Evolutionary conservation across 495 filamentous ascomycete genomes (phyloP), one percentile per base, ranked within the genome.

Genomic region (Aspergillus kassunensis): DNA sequence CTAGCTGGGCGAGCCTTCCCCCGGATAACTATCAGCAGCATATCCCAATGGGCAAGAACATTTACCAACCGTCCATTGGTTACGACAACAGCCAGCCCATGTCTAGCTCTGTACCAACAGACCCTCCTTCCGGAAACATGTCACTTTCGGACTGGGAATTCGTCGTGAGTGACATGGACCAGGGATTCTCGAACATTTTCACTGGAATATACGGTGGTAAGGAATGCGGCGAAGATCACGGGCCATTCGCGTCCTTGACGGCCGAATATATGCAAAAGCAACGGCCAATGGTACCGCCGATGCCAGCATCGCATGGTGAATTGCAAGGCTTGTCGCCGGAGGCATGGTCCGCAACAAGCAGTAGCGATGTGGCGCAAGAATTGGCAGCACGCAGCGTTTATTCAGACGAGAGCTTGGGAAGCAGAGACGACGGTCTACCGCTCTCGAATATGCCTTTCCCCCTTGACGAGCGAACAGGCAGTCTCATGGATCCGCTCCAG

Each of bases 121-220:
- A 74, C 40, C 44, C 60, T 1, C 41, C 57, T 1, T 36, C 45
- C 1, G 64, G 65, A 3, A 53, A 73, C 33, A 74, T 84, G 8
- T 80, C 83, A 2, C 66, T 82, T 47, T 74, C 81, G 0, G 89
- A 91, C 54, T 93, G 89, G 90, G 89, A 91, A 62, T 79, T 82
- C 11, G 77, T 93, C 1, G 73, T 91, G 15, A 83, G 84, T 34
- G 83, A 82, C 30, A 82, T 95, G 69, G 90, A 93, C 53, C 82
- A 82, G 29, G 88, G 86, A 4, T 81, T 81, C 59, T 82, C 84
- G 13, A 91, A 89, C 61, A 82, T 92, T 9, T 93, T 90, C 75
- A 88, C 88, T 55, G 83, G 85, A 9, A 90, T 92, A 46, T 91
- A 91, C 59, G 89, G 87, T 41, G 86, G 86, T 12, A 81, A 80